Evolutionary conservation across 2,329 filamentous ascomycete genomes (phyloP).

Genomic region (Niveomyces coronatus): DNA sequence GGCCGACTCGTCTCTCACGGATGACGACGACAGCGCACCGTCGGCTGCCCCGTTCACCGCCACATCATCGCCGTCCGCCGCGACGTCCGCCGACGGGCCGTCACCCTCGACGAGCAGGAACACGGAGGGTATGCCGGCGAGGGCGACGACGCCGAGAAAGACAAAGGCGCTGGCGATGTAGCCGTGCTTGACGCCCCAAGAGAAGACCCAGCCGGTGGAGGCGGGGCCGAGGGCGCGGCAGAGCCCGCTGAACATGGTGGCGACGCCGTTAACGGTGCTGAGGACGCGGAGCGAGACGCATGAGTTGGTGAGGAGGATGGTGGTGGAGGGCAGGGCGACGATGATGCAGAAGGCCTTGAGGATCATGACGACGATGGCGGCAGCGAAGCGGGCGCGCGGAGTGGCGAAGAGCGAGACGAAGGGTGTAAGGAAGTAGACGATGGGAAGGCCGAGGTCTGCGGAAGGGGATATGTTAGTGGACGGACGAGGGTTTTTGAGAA

Average conservation of each 20-base stretch:
- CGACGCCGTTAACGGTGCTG: constrained; percentile 84
- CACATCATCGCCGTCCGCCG: constrained; percentile 22
- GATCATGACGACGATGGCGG: constrained; percentile 59
- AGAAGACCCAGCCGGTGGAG: constrained; percentile 61
- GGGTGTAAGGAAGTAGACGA: constrained; percentile 72
- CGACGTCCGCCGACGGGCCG: constrained; percentile 38
- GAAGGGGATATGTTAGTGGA: not conserved
- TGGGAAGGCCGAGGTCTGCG: constrained; percentile 55
- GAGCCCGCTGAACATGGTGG: constrained; percentile 70
- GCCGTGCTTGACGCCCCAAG: constrained; percentile 61
- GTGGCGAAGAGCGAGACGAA: constrained; percentile 59
- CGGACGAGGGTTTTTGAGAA: too few species aligned
- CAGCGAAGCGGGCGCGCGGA: constrained; percentile 39
- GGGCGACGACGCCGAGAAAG: constrained; percentile 54
- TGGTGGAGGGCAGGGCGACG: constrained; percentile 80
- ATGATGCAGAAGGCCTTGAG: constrained; percentile 67
- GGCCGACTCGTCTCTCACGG: constrained; percentile 17
- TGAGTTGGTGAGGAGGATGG: constrained; percentile 84
- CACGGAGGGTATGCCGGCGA: constrained; percentile 59
- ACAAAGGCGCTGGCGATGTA: constrained; percentile 78
- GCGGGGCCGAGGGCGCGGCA: constrained; percentile 74
- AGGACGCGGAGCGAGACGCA: constrained; percentile 63
- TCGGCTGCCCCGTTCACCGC: too few species aligned
- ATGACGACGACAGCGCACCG: too few species aligned
- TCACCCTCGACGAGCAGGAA: constrained; percentile 67